Percentiles rank a stretch among this genome's conserved stretches.
These are phyloP conservation scores for Monosporascus sp. DNA, from an alignment of 2,329 filamentous ascomycete species.

Conservation along the genomic window DNA sequence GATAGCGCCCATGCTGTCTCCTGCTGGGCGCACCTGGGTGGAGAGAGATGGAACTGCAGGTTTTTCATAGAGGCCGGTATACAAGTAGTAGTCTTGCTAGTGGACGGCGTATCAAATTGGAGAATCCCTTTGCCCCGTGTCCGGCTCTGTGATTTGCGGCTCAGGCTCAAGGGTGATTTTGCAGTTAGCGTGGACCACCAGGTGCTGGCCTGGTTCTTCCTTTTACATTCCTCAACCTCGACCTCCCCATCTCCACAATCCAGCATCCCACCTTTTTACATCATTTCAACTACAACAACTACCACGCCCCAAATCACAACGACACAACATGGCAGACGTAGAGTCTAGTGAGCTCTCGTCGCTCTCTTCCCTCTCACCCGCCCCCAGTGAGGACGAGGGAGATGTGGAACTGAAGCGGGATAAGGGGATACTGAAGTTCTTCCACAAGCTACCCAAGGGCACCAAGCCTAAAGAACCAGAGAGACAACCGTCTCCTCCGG, in stretches of 20 bases:
- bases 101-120: constrained; percentile 25
- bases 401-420: constrained; percentile 47
- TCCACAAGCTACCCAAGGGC: constrained; percentile 51
- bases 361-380: constrained; percentile 46
- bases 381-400: constrained; percentile 47
- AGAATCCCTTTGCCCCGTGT: constrained; percentile 13
- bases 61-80: not conserved
- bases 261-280: constrained; percentile 2
- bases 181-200: constrained; percentile 26
- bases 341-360: constrained; percentile 61
- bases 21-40: too few relatives aligned
- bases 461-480: constrained; percentile 35
- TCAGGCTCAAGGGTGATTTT: constrained; percentile 25
- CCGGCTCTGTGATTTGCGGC: constrained; percentile 20
- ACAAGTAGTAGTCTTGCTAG: constrained; percentile 9
- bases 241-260: constrained; percentile 15
- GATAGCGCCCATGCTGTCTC: too few relatives aligned
- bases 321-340: constrained; percentile 50
- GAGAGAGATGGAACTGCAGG: not conserved
- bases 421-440: constrained; percentile 62
- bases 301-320: constrained; percentile 1
- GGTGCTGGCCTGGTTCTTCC: constrained; percentile 19
- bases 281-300: constrained; percentile 8
- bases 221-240: constrained; percentile 19
- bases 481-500: constrained; percentile 58